Evolutionary conservation across 176 grass and related monocot genomes (phyloP).

Genomic region (Cenchrus purpureus): DNA sequence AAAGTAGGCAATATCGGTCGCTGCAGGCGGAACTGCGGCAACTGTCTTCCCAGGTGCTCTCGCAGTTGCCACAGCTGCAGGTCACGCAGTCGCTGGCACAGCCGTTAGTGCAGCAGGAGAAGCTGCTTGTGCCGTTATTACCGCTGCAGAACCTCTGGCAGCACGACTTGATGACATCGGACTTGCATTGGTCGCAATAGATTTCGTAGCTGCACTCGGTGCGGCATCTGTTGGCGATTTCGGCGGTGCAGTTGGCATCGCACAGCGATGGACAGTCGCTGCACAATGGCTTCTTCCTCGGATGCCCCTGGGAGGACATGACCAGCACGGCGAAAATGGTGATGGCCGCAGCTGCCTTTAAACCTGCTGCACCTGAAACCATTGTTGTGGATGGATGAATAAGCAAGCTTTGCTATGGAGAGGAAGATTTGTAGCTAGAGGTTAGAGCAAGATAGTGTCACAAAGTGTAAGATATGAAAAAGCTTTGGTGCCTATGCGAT

Average conservation of each 20-base stretch:
- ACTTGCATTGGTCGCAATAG: neutral
- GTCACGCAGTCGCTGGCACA: neutral
- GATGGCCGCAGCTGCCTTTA: neutral
- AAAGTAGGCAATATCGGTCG: neutral
- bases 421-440: neutral
- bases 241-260: neutral
- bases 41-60: neutral
- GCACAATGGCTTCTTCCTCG: neutral
- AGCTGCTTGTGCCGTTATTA: neutral
- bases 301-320: slow-evolving; percentile 5
- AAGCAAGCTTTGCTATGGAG: neutral
- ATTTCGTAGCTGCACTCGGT: neutral
- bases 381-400: neutral
- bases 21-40: neutral
- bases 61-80: neutral
- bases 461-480: neutral
- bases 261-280: neutral
- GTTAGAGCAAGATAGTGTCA: neutral
- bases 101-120: neutral
- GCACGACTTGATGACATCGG: neutral
- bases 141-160: neutral
- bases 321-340: neutral
- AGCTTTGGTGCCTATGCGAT: neutral
- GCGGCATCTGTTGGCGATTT: neutral
- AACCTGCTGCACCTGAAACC: neutral